Base-by-base conservation (phyloP, 2,329 filamentous ascomycete species). In the Cordyceps cicadae region DNA sequence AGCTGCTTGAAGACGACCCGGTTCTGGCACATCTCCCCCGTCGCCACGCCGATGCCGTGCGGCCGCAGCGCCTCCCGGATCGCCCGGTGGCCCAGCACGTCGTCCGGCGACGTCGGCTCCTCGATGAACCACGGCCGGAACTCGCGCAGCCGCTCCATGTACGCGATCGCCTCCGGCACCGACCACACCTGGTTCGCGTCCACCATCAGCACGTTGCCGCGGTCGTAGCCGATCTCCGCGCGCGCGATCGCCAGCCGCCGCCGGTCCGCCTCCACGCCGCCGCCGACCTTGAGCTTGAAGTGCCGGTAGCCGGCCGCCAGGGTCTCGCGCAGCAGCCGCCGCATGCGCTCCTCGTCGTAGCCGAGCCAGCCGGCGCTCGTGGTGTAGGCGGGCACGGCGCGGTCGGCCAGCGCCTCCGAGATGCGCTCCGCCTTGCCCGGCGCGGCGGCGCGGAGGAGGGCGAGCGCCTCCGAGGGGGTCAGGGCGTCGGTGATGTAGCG, bases 1-100 rank as follows among this genome's bases (percentile, higher is more conserved):
- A 96, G 83, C 76, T 96, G 92, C 81, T 96, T 96, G 84, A 96
- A 96, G 69, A 96, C 85, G 65, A 96, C 89, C 45, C 92, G 86
- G 79, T 96, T 96, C 78, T 96, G 92, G 77, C 90, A 94, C 90
- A 96, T 95, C 77, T 96, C 92, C 64, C 92, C 92, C 0, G 92
- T 96, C 8, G 92, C 92, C 5, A 96, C 92, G 62, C 90, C 90
- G 67, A 96, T 90, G 61, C 83, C 84, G 70, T 85, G 79, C 0
- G 88, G 86, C 67, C 82, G 81, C 12, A 96, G 85, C 4, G 91
- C 91, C 63, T 93, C 87, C 56, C 89, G 86, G 68, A 96, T 86
- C 3, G 89, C 87, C 70, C 89, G 90, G 81, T 96, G 92, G 62
- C 92, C 92, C 60, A 94, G 85, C 62, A 96, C 86, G 72, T 96